Evolutionary conservation across 1,284 basidiomycete species (phyloP).

Genomic region (Anthracocystis walkeri): DNA sequence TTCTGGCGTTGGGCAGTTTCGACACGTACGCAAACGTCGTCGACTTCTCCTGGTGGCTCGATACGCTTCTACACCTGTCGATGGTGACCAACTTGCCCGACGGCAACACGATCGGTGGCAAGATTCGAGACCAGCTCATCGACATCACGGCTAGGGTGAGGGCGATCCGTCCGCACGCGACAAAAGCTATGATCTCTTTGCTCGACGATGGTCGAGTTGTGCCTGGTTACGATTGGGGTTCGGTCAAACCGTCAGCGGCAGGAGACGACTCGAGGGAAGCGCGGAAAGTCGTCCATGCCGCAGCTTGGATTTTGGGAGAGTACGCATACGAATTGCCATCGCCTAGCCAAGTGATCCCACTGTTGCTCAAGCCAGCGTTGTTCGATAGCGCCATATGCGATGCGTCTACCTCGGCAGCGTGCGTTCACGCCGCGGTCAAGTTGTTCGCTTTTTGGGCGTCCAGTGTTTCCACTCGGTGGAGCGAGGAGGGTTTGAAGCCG

Average conservation of each 20-base stretch:
- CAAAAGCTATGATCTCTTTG: constrained; percentile 82
- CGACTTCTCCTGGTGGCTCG: constrained; percentile 97
- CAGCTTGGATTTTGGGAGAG: constrained; percentile 95
- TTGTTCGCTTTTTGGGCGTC: constrained; percentile 87
- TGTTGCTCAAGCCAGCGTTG: constrained; percentile 73
- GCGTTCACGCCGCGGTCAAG: constrained; percentile 85
- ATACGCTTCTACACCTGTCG: constrained; percentile 77
- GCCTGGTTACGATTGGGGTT: constrained; percentile 19
- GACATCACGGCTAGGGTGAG: constrained; percentile 87
- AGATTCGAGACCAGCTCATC: constrained; percentile 84
- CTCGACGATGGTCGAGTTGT: constrained; percentile 74
- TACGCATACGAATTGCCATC: constrained; percentile 74
- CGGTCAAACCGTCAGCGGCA: background rate
- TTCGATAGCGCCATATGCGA: constrained; percentile 36
- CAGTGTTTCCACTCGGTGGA: constrained; percentile 81
- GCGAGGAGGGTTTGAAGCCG: constrained; percentile 77
- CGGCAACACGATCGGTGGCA: constrained; percentile 76
- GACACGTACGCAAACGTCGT: constrained; percentile 86
- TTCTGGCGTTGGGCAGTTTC: constrained; percentile 83
- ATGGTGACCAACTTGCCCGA: constrained; percentile 77
- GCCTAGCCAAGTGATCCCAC: constrained; percentile 55
- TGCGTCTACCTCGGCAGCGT: constrained; percentile 68
- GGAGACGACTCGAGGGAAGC: constrained; percentile 66
- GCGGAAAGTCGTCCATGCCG: constrained; percentile 84
- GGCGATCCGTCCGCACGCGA: constrained; percentile 80